phyloP scores from a whole-genome alignment of 164 flowering plant genomes.

The Macadamia integrifolia region DNA sequence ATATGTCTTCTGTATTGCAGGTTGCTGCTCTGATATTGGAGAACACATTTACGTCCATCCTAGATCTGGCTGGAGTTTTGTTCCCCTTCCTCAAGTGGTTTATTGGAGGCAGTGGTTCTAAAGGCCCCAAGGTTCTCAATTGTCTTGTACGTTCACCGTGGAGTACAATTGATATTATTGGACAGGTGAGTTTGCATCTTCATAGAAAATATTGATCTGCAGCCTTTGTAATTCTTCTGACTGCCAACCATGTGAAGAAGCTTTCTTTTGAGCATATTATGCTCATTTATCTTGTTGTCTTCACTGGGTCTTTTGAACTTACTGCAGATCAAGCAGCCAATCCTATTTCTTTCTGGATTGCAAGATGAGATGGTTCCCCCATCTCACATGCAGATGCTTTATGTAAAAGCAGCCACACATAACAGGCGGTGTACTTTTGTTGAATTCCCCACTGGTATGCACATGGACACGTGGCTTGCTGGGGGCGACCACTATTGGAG shows the following conservation, averaged over 20 bases:
- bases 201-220: background rate
- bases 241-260: too few relatives aligned
- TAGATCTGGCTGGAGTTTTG: conserved; percentile 97
- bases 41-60: conserved; percentile 93
- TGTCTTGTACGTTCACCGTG: conserved; percentile 91
- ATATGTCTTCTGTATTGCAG: conserved; percentile 26
- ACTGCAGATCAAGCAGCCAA: conserved; percentile 79
- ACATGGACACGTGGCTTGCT: conserved; percentile 96
- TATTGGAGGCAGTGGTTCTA: conserved; percentile 76
- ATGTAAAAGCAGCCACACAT: conserved; percentile 76
- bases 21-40: conserved; percentile 83
- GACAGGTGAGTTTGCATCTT: conserved; percentile 52
- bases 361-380: conserved; percentile 99
- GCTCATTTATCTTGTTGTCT: too few relatives aligned
- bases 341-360: conserved; percentile 87
- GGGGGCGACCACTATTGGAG: conserved; percentile 97
- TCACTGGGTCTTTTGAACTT: background rate
- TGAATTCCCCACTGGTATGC: conserved; percentile 92
- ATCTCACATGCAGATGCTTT: conserved; percentile 80
- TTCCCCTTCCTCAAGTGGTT: conserved; percentile 89
- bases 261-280: too few relatives aligned
- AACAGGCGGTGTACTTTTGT: conserved; percentile 58
- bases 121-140: conserved; percentile 74
- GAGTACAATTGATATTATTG: conserved; percentile 79
- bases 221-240: too few relatives aligned